A percentile compares a stretch with the other conserved stretches of the same genome.
phyloP scores from a whole-genome alignment of 2,329 filamentous ascomycete species.

The Peltaster fructicola region DNA sequence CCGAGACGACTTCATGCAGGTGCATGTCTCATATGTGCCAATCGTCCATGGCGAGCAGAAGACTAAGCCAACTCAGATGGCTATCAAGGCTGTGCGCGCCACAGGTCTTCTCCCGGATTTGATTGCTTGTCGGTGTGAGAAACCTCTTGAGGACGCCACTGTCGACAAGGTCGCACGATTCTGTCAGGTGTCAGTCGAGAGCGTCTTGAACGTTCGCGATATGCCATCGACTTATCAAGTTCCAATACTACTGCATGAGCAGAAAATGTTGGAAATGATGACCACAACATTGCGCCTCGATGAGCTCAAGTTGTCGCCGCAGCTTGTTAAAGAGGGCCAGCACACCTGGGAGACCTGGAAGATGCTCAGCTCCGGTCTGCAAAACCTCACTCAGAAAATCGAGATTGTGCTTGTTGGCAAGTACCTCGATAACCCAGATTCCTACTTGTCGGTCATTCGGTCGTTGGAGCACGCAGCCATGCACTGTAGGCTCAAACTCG shows the following conservation, averaged over 20 bases:
- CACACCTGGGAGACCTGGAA: constrained; percentile 69
- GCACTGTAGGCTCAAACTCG: constrained; percentile 62
- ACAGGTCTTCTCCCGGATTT: constrained; percentile 48
- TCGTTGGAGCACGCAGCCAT: constrained; percentile 83
- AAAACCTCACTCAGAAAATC: constrained; percentile 50
- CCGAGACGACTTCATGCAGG: constrained; percentile 68
- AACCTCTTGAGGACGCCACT: constrained; percentile 52
- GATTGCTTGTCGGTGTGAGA: constrained; percentile 83
- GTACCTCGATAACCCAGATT: constrained; percentile 70
- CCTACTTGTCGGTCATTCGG: constrained; percentile 72
- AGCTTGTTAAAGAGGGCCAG: constrained; percentile 43
- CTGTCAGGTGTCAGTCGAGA: constrained; percentile 71
- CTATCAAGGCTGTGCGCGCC: constrained; percentile 68
- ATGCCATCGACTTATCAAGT: constrained; percentile 88
- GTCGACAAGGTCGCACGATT: constrained; percentile 76
- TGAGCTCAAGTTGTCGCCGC: constrained; percentile 27
- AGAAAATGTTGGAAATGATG: constrained; percentile 56
- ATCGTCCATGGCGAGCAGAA: constrained; percentile 66
- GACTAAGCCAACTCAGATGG: constrained; percentile 91
- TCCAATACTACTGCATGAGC: constrained; percentile 72
- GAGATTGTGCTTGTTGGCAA: constrained; percentile 82
- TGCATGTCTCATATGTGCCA: constrained; percentile 78
- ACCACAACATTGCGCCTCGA: constrained; percentile 48
- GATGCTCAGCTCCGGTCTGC: constrained; percentile 46
- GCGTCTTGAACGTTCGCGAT: constrained; percentile 75